A percentile compares a stretch with the other conserved stretches of the same genome.
Evolutionary conservation across 345 rosid genomes (phyloP).

Genomic region (Lepidium didymum): DNA sequence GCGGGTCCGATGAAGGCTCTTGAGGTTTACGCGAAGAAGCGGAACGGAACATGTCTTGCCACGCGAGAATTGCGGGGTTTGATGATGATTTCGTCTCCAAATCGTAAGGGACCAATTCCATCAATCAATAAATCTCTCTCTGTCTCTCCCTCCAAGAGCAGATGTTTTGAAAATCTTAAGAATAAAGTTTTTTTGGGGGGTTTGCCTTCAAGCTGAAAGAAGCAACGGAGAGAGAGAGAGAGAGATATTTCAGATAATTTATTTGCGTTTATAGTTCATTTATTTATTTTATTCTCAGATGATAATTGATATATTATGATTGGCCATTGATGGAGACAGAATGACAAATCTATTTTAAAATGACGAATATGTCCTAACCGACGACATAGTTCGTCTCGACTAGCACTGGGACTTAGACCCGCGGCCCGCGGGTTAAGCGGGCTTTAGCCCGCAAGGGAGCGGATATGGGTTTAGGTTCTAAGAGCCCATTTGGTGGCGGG

Average conservation of each 20-base stretch:
- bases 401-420: too few species aligned
- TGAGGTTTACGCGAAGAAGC: constrained; percentile 67
- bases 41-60: constrained; percentile 97
- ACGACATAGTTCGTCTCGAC: constrained; percentile 6
- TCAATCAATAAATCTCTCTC: constrained; percentile 26
- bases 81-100: constrained; percentile 40
- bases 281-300: neutral
- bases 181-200: neutral
- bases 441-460: too few species aligned
- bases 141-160: constrained; percentile 1
- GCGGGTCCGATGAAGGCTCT: constrained; percentile 21
- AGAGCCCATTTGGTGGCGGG: too few species aligned
- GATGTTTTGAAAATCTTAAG: neutral
- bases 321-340: constrained; percentile 19
- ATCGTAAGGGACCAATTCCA: constrained; percentile 86
- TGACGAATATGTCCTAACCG: constrained; percentile 12
- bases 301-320: constrained; percentile 25
- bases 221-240: neutral
- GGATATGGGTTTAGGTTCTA: too few species aligned
- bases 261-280: neutral
- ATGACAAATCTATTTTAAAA: neutral
- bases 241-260: neutral
- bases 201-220: neutral
- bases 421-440: too few species aligned
- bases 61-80: constrained; percentile 44